Evolutionary conservation across 305 asterid species (phyloP).

Genomic region (Salvia sclarea): DNA sequence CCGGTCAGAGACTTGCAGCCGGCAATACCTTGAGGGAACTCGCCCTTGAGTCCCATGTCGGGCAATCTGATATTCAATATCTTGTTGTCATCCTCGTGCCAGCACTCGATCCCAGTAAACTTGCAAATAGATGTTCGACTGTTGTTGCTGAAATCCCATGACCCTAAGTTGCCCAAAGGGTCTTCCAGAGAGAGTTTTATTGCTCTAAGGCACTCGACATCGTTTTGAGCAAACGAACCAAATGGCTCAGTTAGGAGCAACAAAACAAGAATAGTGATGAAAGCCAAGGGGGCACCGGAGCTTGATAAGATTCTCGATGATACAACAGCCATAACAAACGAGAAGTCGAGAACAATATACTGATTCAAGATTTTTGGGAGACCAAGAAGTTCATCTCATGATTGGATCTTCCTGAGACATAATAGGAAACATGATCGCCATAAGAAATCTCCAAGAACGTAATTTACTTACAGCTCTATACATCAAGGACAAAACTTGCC

Average conservation of each 20-base stretch:
- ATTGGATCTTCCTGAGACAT: constrained; percentile 16
- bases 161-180: constrained; percentile 40
- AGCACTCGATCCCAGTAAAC: constrained; percentile 60
- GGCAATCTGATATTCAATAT: constrained; percentile 49
- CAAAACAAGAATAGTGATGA: constrained; percentile 28
- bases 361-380: constrained; percentile 19
- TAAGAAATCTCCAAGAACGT: constrained; percentile 12
- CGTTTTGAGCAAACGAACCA: constrained; percentile 42
- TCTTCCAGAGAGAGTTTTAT: constrained; percentile 47
- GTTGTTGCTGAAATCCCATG: constrained; percentile 50
- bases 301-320: not conserved
- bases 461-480: not conserved
- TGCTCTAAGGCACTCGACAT: constrained; percentile 55
- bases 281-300: constrained; percentile 22
- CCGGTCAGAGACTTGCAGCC: constrained; percentile 63
- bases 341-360: not conserved
- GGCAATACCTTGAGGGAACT: constrained; percentile 57
- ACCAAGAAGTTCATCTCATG: constrained; percentile 17
- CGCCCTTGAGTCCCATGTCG: constrained; percentile 63
- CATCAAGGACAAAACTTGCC: not conserved
- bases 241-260: constrained; percentile 23
- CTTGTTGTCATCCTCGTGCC: constrained; percentile 54
- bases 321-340: constrained; percentile 31
- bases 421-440: not conserved
- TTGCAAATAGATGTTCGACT: constrained; percentile 51